Conservation (phyloP, 345 rosid species). For the Schrenkiella parvula region DNA sequence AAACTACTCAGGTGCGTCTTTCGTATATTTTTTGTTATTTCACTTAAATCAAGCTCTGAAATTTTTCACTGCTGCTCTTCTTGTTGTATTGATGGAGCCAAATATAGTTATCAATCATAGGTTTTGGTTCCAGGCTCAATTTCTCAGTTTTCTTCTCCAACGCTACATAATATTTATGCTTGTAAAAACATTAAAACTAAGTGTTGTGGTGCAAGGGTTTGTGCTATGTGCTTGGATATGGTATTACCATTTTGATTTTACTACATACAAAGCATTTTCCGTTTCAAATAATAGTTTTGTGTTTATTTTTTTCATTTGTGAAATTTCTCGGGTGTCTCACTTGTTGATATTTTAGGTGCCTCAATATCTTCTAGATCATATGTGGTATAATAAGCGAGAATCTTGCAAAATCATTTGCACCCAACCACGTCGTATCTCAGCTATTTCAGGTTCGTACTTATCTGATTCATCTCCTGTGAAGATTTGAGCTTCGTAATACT, state of each 20-base stretch:
- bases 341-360: conserved; percentile 62
- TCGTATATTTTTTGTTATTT: too few relatives aligned
- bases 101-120: background rate
- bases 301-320: background rate
- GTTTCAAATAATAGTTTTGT: background rate
- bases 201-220: background rate
- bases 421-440: conserved; percentile 98
- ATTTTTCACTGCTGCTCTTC: too few relatives aligned
- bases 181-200: background rate
- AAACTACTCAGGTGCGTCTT: conserved; percentile 74
- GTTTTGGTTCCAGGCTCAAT: background rate
- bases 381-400: conserved; percentile 65
- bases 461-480: conserved; percentile 4
- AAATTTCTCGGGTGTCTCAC: conserved; percentile 5
- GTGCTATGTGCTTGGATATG: background rate
- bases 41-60: too few relatives aligned
- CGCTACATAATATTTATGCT: background rate
- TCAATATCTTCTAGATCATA: conserved; percentile 77
- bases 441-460: conserved; percentile 65
- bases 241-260: background rate
- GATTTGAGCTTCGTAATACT: conserved; percentile 2
- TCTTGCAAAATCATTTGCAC: conserved; percentile 89
- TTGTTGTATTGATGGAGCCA: conserved; percentile 11
- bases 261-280: background rate
- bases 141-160: conserved; percentile 5